Evolutionary conservation across 805 yeast species (phyloP), one percentile per base, ranked within the genome.

Genomic region (Schwanniomyces vanrijiae): DNA sequence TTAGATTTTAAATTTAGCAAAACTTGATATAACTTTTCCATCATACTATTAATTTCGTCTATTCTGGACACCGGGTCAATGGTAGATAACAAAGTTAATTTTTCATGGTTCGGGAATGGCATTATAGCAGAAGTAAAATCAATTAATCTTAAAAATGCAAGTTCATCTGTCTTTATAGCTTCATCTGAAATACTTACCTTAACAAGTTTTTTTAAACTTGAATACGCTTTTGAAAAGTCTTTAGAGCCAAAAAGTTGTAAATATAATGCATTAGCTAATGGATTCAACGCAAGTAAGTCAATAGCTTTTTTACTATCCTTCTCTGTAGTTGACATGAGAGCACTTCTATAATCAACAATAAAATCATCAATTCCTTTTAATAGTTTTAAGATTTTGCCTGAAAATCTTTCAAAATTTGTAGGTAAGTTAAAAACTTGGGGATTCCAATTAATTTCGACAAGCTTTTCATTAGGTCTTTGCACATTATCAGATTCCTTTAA

Each of bases 201-300:
- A 49, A 58, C 62, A 28, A 75, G 50, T 22, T 66, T 66, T 44
- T 69, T 74, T 42, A 76, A 59, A 38, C 72, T 68, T 3, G 56
- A 48, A 60, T 77, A 76, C 0, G 82, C 78, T 34, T 66, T 67
- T 16, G 68, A 64, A 48, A 78, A 78, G 44, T 74, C 79, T 31
- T 67, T 71, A 34, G 77, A 71, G 1, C 75, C 76, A 2, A 73
- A 73, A 44, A 84, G 66, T 57, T 83, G 88, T 40, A 79, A 59
- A 52, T 73, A 77, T n/a, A 84, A 64, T 0, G 83, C 75, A 51
- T 77, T 77, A 0, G 87, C 81, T 44, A 84, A 61, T 0, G 90
- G 90, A 9, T 84, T 75, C 18, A 84, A 63, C 2, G 79, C 68
- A 19, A 82, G 58, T 11, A 83, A 64, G 7, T 47, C 50, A 6